Evolutionary conservation across 345 rosid genomes (phyloP), one percentile per base, ranked within the genome.

Genomic region (Salix koriyanagi): DNA sequence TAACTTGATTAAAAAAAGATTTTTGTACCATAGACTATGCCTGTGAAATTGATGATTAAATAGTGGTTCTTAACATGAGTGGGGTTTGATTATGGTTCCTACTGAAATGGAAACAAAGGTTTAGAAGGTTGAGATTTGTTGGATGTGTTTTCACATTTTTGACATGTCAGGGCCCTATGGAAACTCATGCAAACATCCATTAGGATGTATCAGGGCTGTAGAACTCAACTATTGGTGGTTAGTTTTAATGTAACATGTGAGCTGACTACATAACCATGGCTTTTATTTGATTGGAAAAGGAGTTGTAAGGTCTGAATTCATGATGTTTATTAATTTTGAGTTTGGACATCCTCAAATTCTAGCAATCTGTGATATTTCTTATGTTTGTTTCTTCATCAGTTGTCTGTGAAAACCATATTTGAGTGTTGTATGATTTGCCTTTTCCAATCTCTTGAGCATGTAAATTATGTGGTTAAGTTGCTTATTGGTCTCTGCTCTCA

Each of bases 81-180:
- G 46, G 25, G 66, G 7, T 41, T 60, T 32, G 56, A 61, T 32
- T 44, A 5, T 18, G 15, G 18, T 10, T 64, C 32, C 3, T 7
- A 15, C 16, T 25, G 39, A 48, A 12, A 39, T 73, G 37, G 15
- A 61, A 23, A 39, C 48, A 15, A 41, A 41, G 64, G 68, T 42
- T 18, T 36, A 15, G 21, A 62, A 15, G 69, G 41, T 61, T 73
- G 69, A 73, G 39, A 73, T 73, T 41, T 73, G 28, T 34, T 44
- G 50, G 19, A 52, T 75, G 28, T 75, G 64, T 23, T 46, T 30
- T 28, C 46, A 65, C 36, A 65, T 65, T 75, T 60, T 52, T 41
- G 32, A 30, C 52, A 13, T 30, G 70, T 34, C 6, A 67, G 67
- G 56, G n/a, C 25, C 4, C 48, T 21, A 16, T 2, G 19, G 68